phyloP scores from a whole-genome alignment of 192 early-diverging fungal genomes.

The Coemansia sp. region DNA sequence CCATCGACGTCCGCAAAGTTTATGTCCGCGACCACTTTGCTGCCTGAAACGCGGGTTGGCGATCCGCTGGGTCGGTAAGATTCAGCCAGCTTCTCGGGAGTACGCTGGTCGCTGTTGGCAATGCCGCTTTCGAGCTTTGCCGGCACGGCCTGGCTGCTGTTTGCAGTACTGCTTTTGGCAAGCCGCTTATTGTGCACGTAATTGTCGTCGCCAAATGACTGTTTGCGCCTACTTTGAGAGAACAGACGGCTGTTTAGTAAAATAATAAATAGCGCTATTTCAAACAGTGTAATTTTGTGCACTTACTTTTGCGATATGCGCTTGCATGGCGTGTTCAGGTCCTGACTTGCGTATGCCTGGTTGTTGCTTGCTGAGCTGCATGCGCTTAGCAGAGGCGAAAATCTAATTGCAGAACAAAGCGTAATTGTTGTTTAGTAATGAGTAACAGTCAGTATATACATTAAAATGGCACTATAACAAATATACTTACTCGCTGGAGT shows the following conservation, averaged over 20 bases:
- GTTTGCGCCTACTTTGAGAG: neutral
- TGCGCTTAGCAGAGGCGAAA: neutral
- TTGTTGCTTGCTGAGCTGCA: neutral
- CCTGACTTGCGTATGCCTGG: too few species aligned
- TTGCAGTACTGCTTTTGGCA: neutral
- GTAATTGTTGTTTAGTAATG: neutral
- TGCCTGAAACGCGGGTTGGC: constrained; percentile 33
- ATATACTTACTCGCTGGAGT: constrained; percentile 6
- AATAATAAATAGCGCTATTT: too few species aligned
- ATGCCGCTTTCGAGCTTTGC: neutral
- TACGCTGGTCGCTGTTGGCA: neutral
- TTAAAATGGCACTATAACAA: neutral
- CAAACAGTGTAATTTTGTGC: neutral
- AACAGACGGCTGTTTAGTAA: too few species aligned
- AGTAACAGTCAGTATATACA: neutral
- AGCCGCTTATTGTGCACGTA: neutral
- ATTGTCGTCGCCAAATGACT: neutral
- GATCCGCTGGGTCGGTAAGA: constrained; percentile 33
- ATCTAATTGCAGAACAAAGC: too few species aligned
- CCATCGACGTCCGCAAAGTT: constrained; percentile 21
- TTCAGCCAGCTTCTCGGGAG: constrained; percentile 21
- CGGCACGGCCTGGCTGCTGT: neutral
- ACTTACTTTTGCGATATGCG: neutral
- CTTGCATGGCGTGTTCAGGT: neutral
- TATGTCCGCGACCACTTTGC: constrained; percentile 18